Conservation (phyloP, 2,329 filamentous ascomycete genomes). For the Microdochium paspali region DNA sequence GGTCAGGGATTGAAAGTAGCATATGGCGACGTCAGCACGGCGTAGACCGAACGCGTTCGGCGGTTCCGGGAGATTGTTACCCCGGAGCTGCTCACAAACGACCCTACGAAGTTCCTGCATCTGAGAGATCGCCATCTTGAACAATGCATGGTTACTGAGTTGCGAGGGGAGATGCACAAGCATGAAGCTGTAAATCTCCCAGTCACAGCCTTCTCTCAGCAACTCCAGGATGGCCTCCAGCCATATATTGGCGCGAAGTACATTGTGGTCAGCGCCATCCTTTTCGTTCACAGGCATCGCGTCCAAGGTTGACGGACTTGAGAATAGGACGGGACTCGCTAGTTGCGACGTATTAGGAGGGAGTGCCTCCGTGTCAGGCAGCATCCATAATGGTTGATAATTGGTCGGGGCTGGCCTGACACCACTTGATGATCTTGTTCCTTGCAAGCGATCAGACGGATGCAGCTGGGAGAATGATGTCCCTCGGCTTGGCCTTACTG, state of each 20-base stretch:
- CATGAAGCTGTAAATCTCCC: conserved; percentile 89
- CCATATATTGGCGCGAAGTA: conserved; percentile 58
- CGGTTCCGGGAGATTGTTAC: conserved; percentile 71
- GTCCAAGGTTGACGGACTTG: conserved; percentile 17
- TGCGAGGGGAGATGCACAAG: conserved; percentile 81
- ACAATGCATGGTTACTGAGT: conserved; percentile 81
- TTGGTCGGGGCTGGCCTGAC: conserved; percentile 18
- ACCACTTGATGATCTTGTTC: conserved; percentile 32
- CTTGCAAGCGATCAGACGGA: conserved; percentile 28
- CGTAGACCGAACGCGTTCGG: conserved; percentile 70
- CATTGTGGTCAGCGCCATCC: conserved; percentile 20
- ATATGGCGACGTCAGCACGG: conserved; percentile 81
- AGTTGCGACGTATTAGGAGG: conserved; percentile 34
- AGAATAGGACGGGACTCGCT: conserved; percentile 43
- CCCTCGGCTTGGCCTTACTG: conserved; percentile 37
- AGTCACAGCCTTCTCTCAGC: conserved; percentile 67
- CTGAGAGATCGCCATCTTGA: conserved; percentile 62
- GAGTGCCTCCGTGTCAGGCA: conserved; percentile 46
- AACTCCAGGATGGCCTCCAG: conserved; percentile 68
- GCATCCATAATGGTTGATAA: conserved; percentile 47
- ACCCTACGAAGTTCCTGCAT: conserved; percentile 67
- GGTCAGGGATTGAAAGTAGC: conserved; percentile 76
- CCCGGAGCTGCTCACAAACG: conserved; percentile 75
- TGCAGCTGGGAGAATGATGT: conserved; percentile 41
- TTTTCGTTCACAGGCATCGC: conserved; percentile 7